Evolutionary conservation across 2,329 filamentous ascomycete species (phyloP), one percentile per base, ranked within the genome.

Genomic region (Ceratocystis smalleyi): DNA sequence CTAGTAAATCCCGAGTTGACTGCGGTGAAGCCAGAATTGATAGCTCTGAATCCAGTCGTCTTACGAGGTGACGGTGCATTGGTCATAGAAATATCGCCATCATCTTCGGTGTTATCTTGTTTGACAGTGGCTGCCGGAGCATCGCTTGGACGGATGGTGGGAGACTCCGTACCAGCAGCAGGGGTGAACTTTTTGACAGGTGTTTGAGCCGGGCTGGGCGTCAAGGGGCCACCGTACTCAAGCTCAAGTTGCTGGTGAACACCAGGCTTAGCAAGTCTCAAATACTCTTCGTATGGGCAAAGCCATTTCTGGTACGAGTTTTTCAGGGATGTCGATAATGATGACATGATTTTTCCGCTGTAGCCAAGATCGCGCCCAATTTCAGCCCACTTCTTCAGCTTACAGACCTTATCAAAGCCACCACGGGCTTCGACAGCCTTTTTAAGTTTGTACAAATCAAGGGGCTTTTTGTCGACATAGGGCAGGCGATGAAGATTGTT

Each of bases 341-440:
- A 97, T 1, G 92, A 97, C 94, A 99, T 99, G 68, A 99, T 99
- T 78, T 99, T 99, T 72, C 94, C 94, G 72, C 92, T 97, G 75
- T 99, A 99, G 64, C 94, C 94, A 59, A 99, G 77, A 73, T 97
- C 94, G 71, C 94, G 85, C 43, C 94, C 94, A 70, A 99, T 97
- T 74, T 99, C 94, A 17, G 94, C 94, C 94, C 94, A 99, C 77
- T 97, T 97, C 77, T 99, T 99, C 64, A 87, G 81, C 75, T 96
- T 96, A 80, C 94, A 99, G 55, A 99, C 94, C 71, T 89, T 89
- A 64, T 96, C 91, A 70, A 99, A 99, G 2, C 94, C 94, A 59
- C 94, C 94, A 67, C 94, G 85, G 35, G 89, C 87, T 72, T 97
- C 94, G 43, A 99, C 94, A 0, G 92, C 92, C 73, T 97, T 97